Percentiles rank a stretch among this genome's conserved stretches.
Evolutionary conservation across 805 yeast genomes (phyloP).

Genomic region (Metschnikowia henanensis): DNA sequence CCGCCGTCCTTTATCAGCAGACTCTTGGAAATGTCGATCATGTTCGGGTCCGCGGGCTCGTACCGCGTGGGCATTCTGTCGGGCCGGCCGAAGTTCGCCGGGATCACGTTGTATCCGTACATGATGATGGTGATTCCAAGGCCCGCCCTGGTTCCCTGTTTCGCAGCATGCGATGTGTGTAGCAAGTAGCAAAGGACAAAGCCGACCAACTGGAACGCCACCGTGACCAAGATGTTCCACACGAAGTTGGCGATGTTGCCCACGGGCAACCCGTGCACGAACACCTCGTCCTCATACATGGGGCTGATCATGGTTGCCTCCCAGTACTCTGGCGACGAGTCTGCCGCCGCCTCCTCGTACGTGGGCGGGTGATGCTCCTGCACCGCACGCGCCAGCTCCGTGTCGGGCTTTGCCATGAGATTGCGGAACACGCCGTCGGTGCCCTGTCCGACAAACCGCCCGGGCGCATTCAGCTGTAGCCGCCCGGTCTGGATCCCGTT

Average conservation of each 20-base stretch:
- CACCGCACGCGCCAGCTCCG: constrained; percentile 30
- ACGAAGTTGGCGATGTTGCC: constrained; percentile 85
- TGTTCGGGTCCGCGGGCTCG: constrained; percentile 36
- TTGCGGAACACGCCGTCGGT: constrained; percentile 94
- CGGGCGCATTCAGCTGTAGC: constrained; percentile 45
- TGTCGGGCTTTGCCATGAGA: constrained; percentile 85
- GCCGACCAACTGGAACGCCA: constrained; percentile 94
- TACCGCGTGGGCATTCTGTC: constrained; percentile 33
- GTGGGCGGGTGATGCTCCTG: constrained; percentile 72
- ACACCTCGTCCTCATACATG: constrained; percentile 82
- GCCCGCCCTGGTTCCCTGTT: constrained; percentile 92
- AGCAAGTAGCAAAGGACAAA: constrained; percentile 85
- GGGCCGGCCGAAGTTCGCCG: constrained; percentile 40
- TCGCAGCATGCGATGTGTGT: constrained; percentile 97
- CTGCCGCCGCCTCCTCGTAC: constrained; percentile 94
- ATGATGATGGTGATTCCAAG: constrained; percentile 81
- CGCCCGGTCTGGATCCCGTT: constrained; percentile 44
- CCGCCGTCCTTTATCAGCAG: constrained; percentile 27
- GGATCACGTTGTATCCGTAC: constrained; percentile 48
- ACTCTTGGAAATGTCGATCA: constrained; percentile 30
- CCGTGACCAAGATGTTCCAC: constrained; percentile 87
- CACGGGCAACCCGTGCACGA: constrained; percentile 94
- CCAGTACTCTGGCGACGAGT: constrained; percentile 96
- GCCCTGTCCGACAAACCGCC: constrained; percentile 44
- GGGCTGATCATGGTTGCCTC: constrained; percentile 83